phyloP scores from a whole-genome alignment of 2,329 filamentous ascomycete genomes.

The Colletotrichum eremochloae region DNA sequence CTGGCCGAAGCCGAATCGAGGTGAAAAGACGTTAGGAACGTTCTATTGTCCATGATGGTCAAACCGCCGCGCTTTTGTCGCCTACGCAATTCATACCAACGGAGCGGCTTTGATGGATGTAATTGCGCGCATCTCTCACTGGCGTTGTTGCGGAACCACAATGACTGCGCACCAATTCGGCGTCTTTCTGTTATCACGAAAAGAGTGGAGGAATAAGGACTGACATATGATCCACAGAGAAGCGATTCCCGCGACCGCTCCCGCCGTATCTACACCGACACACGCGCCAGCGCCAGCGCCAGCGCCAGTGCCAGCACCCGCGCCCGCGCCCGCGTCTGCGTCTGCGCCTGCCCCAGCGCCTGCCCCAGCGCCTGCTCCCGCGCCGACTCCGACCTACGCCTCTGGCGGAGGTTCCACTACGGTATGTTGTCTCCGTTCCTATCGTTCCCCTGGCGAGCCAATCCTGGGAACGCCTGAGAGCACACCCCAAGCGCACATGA shows the following conservation, averaged over 20 bases:
- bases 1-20: background rate
- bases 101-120: background rate
- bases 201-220: constrained; percentile 27
- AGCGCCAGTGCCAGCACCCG: constrained; percentile 2
- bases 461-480: constrained; percentile 2
- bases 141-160: background rate
- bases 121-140: background rate
- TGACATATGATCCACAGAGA: constrained; percentile 36
- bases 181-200: background rate
- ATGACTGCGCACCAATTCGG: background rate
- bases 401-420: constrained; percentile 33
- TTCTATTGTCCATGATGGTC: background rate
- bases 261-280: constrained; percentile 30
- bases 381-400: constrained; percentile 35
- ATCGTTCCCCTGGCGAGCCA: constrained; percentile 20
- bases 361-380: constrained; percentile 23
- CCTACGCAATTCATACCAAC: background rate
- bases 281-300: constrained; percentile 16
- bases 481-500: constrained; percentile 8
- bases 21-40: background rate
- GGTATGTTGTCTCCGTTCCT: constrained; percentile 24
- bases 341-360: constrained; percentile 18
- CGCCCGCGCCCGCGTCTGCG: constrained; percentile 13
- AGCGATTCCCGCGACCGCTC: constrained; percentile 33
- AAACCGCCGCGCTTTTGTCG: background rate